Evolutionary conservation across 352 stramenopile species (phyloP).

Genomic region (Phytopythium cucurbitacearum): DNA sequence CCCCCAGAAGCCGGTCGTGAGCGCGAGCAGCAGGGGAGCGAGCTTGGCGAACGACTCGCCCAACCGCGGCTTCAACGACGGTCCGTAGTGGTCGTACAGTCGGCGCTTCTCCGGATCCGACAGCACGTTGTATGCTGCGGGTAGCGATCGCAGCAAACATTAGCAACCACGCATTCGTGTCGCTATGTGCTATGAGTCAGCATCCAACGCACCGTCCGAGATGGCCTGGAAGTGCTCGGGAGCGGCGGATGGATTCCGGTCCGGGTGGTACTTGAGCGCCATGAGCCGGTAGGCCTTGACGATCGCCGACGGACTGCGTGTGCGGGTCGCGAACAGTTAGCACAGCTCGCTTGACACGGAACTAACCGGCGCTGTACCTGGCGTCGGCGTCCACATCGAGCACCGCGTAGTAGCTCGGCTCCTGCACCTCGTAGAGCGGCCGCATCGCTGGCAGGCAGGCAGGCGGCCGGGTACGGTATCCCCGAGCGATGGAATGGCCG

Average conservation of each 20-base stretch:
- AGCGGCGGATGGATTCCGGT: constrained; percentile 92
- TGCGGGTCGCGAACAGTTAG: neutral
- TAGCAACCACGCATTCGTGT: too few species aligned
- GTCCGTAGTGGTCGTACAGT: constrained; percentile 73
- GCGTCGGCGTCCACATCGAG: constrained; percentile 55
- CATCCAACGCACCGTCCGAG: constrained; percentile 30
- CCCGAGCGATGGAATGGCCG: neutral
- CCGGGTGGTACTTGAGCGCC: constrained; percentile 93
- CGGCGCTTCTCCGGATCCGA: constrained; percentile 68
- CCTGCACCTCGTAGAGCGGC: constrained; percentile 33
- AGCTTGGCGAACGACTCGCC: constrained; percentile 59
- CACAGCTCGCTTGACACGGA: neutral
- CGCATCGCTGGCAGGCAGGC: constrained; percentile 13
- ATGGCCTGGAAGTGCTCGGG: constrained; percentile 88
- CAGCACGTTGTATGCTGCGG: constrained; percentile 65
- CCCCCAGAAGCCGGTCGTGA: constrained; percentile 48
- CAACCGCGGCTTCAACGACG: constrained; percentile 51
- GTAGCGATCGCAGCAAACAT: too few species aligned
- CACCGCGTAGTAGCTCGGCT: constrained; percentile 65
- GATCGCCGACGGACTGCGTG: constrained; percentile 85
- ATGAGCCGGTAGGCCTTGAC: constrained; percentile 94
- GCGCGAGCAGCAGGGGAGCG: constrained; percentile 57
- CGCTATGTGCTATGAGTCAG: too few species aligned
- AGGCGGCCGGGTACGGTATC: neutral
- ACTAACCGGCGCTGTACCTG: constrained; percentile 23